Evolutionary conservation across 306 rosid genomes (phyloP).

Genomic region (Trifolium subterraneum): DNA sequence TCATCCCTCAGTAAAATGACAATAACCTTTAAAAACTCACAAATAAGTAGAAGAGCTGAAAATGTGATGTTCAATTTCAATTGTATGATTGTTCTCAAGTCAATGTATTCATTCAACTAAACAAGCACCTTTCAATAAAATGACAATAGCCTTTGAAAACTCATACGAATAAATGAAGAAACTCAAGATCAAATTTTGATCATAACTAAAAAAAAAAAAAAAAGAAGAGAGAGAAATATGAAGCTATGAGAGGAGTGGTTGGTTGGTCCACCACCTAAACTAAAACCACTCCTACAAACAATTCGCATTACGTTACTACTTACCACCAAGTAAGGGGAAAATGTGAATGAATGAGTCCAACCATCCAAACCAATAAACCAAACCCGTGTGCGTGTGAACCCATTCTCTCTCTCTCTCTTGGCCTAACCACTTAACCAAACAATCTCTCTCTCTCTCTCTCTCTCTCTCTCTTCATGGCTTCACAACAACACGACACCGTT

Average conservation of each 20-base stretch:
- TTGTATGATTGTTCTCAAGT: too few relatives aligned
- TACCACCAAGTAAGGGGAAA: slow-evolving; percentile 23
- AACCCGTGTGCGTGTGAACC: slow-evolving; percentile 33
- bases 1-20: too few relatives aligned
- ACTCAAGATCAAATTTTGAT: too few relatives aligned
- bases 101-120: too few relatives aligned
- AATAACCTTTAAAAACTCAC: too few relatives aligned
- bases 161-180: too few relatives aligned
- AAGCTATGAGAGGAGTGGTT: neutral
- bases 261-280: slow-evolving; percentile 48
- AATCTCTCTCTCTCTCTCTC: neutral
- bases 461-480: slow-evolving; percentile 54
- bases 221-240: too few relatives aligned
- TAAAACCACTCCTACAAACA: slow-evolving; percentile 14
- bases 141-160: too few relatives aligned
- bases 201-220: too few relatives aligned
- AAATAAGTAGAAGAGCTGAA: too few relatives aligned
- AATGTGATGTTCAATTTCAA: too few relatives aligned
- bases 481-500: slow-evolving; percentile 71
- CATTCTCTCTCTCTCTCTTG: slow-evolving; percentile 1
- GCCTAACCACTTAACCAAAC: slow-evolving; percentile 27
- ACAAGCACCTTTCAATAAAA: too few relatives aligned
- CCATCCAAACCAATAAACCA: slow-evolving; percentile 27
- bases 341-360: slow-evolving; percentile 20
- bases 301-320: neutral